Base-by-base conservation (phyloP, 2,329 filamentous ascomycete genomes). In the Coniochaeta ligniaria region DNA sequence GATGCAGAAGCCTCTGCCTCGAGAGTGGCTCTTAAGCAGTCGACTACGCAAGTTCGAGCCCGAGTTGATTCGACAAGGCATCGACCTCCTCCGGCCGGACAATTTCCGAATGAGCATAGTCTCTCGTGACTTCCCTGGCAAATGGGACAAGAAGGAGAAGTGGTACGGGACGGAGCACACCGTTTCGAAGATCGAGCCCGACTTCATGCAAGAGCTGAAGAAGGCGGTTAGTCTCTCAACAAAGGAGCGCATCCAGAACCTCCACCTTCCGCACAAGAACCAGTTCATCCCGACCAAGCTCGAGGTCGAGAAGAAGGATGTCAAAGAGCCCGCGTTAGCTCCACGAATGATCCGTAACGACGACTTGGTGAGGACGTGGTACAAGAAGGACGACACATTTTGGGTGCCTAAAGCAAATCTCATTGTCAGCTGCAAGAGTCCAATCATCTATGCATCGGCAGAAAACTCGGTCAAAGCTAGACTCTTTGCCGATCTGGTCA, bases 81-180 rank as follows among this genome's bases (percentile, higher is more conserved):
- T 98, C 67, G 81, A 83, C 5, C 90, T 85, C 69, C 76, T 99
- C 56, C 83, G 88, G 22, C 90, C 93, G 0, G 93, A 98, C 71
- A 98, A 97, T 71, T 92, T 98, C 76, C 85, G 91, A 33, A 83
- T 97, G 72, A 88, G 86, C 1, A 81, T 98, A 57, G 86, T 96
- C 31, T 94, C 92, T 26, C 90, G 92, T 69, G 88, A 90, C 9
- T 90, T 88, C 66, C 93, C 93, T 0, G 93, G 92, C 0, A 83
- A 85, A 58, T 97, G 92, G 91, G 83, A 96, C 65, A 78, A 88
- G 72, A 96, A 90, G 70, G 95, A 99, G 77, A 92, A 93, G 71
- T 99, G 95, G 95, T 99, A 99, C 68, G 94, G 94, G 9, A 99
- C 95, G 0, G 93, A 98, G 70, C 96, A 97, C 75, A 90, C 86